Evolutionary conservation across 2,329 filamentous ascomycete species (phyloP), one percentile per base, ranked within the genome.

Genomic region (Diaporthe ampelina): DNA sequence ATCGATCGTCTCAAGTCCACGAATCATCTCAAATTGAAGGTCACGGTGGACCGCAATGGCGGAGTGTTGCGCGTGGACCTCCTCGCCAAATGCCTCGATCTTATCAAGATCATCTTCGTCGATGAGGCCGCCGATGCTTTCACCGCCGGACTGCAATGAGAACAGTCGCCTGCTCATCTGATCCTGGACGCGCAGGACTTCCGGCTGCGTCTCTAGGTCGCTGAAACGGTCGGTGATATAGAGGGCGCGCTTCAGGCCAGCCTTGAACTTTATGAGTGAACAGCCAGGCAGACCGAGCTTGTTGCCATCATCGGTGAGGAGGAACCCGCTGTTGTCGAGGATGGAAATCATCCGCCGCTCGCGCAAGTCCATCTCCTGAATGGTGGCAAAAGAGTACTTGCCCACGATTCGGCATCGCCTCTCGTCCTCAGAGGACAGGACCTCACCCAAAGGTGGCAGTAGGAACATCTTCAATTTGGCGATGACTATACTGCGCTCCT

Each of bases 331-430:
- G 43, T 58, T 29, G 19, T 74, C 58, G n/a, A 76, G 68, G 37
- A 76, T 61, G 9, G 74, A 76, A 5, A 24, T 32, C 35, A 74
- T 69, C 15, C 74, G 72, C 45, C 40, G n/a, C 50, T 61, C 59
- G n/a, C 74, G 74, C 26, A 73, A 35, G 15, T 74, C 67, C 26
- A 76, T 43, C 56, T 76, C 74, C 35, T 26, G 54, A 21, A 76
- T 43, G 32, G 73, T 72, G 17, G 52, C 37, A 43, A 76, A 68
- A 32, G 72, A 72, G 48, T 73, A 58, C 40, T 63, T 69, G 8
- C 35, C 21, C 19, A 45, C 35, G 40, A 75, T 61, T 9, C 26
- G 24, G 50, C 50, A 59, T 70, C 74, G 50, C 43, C 50, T 40
- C 40, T 71, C 65, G 24, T 74, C 57, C 6, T 57, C 56, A n/a